A percentile compares a stretch with the other conserved stretches of the same genome.
These are phyloP conservation scores for Curvularia lunata DNA, from an alignment of 2,329 filamentous ascomycete species.

Conservation along the genomic window DNA sequence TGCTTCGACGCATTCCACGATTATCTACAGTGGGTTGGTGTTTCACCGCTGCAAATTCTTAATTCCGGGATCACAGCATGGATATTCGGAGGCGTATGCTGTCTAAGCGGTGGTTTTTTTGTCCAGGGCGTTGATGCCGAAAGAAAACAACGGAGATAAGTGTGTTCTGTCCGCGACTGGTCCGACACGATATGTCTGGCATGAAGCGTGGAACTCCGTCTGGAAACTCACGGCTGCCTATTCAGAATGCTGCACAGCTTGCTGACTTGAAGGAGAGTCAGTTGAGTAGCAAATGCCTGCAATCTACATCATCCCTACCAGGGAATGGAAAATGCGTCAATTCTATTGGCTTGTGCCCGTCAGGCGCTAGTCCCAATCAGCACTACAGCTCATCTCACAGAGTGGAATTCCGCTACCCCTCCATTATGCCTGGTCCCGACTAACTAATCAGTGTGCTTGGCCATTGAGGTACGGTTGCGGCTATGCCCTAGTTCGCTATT, in stretches of 20 bases:
- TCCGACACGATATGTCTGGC: not conserved
- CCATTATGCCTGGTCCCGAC: not conserved
- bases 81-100: no score
- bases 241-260: not conserved
- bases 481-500: not conserved
- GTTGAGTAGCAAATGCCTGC: not conserved
- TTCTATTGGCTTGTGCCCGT: not conserved
- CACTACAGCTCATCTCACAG: not conserved
- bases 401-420: not conserved
- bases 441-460: not conserved
- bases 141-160: no score
- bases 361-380: not conserved
- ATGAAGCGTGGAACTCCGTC: not conserved
- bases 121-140: no score
- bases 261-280: not conserved
- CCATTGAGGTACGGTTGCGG: no score
- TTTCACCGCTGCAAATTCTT: no score
- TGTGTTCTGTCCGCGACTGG: not conserved
- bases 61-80: no score
- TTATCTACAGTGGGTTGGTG: no score
- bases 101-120: no score
- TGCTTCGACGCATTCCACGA: no score
- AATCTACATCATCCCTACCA: not conserved
- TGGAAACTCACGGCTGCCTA: not conserved
- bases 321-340: not conserved